Conservation (phyloP, 768 basidiomycete genomes). For the Boletus rex-veris region DNA sequence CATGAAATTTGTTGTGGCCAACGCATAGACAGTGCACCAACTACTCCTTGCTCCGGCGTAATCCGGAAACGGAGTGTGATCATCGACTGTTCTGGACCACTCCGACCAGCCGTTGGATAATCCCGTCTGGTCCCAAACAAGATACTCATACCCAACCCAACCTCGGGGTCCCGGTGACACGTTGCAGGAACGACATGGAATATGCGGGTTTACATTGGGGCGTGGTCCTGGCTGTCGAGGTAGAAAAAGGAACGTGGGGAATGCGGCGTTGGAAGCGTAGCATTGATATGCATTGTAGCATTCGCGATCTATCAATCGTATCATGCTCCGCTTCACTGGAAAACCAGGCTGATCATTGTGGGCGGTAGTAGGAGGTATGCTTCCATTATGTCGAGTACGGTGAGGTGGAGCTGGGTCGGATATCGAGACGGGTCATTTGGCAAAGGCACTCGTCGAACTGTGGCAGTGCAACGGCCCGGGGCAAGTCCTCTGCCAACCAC, state of each 20-base stretch:
- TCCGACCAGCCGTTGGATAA: not conserved
- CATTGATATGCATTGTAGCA: not conserved
- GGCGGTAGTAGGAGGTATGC: too few species aligned
- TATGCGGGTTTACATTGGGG: not conserved
- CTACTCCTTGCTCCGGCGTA: constrained; percentile 61
- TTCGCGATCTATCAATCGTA: not conserved
- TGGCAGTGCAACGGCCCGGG: not conserved
- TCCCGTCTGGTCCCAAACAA: not conserved
- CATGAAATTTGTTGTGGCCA: constrained; percentile 89
- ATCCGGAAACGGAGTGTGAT: constrained; percentile 43
- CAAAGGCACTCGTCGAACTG: not conserved
- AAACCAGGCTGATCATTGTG: too few species aligned
- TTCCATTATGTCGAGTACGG: not conserved
- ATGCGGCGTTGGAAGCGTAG: not conserved
- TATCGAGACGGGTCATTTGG: not conserved
- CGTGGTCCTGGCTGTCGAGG: not conserved
- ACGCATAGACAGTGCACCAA: constrained; percentile 72
- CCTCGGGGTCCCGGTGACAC: not conserved
- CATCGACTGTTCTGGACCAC: constrained; percentile 40
- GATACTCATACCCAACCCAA: not conserved
- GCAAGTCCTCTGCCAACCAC: too few species aligned
- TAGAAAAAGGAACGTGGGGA: too few species aligned
- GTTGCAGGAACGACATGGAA: not conserved
- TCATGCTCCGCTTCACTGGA: not conserved
- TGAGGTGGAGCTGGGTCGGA: not conserved